Evolutionary conservation across 2,329 filamentous ascomycete species (phyloP).

Genomic region (Alternaria angustiovoidea): DNA sequence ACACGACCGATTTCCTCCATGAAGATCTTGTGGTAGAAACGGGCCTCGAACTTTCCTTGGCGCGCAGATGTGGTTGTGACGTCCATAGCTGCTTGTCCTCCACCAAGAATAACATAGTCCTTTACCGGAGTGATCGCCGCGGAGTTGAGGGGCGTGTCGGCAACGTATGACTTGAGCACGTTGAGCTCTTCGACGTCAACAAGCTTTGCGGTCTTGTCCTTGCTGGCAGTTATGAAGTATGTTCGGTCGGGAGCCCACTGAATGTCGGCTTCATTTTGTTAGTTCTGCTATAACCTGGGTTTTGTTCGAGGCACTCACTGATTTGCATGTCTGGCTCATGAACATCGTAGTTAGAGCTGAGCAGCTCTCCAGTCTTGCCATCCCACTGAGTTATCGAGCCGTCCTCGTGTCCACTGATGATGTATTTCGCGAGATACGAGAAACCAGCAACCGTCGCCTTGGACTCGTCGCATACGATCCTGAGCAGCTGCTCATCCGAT

Average conservation of each 20-base stretch:
- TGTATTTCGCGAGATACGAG: constrained; percentile 94
- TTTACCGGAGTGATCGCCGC: constrained; percentile 94
- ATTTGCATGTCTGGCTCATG: constrained; percentile 89
- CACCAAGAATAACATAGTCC: constrained; percentile 96
- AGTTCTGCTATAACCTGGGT: constrained; percentile 39
- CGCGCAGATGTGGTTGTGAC: constrained; percentile 93
- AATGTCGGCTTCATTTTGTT: constrained; percentile 81
- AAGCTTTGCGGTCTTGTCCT: constrained; percentile 97
- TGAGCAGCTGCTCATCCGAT: constrained; percentile 80
- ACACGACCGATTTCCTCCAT: constrained; percentile 98
- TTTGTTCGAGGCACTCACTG: constrained; percentile 47
- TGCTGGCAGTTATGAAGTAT: constrained; percentile 97
- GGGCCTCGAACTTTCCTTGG: constrained; percentile 98
- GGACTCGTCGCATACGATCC: constrained; percentile 88
- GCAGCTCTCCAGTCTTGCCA: constrained; percentile 85
- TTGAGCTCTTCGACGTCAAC: constrained; percentile 85
- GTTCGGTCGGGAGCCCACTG: constrained; percentile 94
- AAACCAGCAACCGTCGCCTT: constrained; percentile 98
- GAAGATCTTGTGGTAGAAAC: constrained; percentile 99
- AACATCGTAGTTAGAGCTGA: constrained; percentile 78
- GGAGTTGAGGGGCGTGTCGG: constrained; percentile 96
- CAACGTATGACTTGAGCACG: constrained; percentile 88
- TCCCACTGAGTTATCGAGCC: constrained; percentile 91
- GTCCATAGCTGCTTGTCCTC: constrained; percentile 98
- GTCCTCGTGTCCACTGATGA: constrained; percentile 97